phyloP scores from a whole-genome alignment of 1,284 basidiomycete genomes.

The Inonotus obliquus region DNA sequence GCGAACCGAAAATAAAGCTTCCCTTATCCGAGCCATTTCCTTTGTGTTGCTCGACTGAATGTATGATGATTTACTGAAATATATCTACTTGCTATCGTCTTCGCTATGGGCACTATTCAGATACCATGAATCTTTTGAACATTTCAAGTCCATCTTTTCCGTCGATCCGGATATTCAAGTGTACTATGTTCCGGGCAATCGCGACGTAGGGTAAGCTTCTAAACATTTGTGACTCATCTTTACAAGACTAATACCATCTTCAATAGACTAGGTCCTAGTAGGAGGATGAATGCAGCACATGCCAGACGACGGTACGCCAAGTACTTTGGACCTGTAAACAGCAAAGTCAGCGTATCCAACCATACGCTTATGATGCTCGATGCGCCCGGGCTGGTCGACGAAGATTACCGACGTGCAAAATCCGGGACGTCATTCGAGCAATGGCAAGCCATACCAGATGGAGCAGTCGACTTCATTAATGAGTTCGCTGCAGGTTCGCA shows the following conservation, averaged over 20 bases:
- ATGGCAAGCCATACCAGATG: slow-evolving; percentile 57
- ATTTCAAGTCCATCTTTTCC: slow-evolving; percentile 61
- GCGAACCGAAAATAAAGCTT: not conserved
- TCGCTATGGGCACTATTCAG: not conserved
- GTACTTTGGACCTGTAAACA: slow-evolving; percentile 64
- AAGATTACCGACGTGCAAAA: slow-evolving; percentile 67
- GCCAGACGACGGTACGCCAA: slow-evolving; percentile 59
- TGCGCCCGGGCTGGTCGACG: slow-evolving; percentile 69
- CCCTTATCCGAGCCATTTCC: not conserved
- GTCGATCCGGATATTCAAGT: slow-evolving; percentile 36
- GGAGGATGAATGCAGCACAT: slow-evolving; percentile 36
- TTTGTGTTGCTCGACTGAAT: not conserved
- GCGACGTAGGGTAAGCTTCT: slow-evolving; percentile 66
- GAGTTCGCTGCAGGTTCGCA: slow-evolving; percentile 44
- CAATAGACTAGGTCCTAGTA: not conserved
- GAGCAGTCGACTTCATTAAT: slow-evolving; percentile 71
- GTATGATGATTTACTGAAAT: not conserved
- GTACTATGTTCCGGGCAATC: slow-evolving; percentile 81
- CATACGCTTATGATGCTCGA: slow-evolving; percentile 75
- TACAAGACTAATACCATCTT: not conserved
- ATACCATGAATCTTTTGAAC: not conserved
- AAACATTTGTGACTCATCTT: slow-evolving; percentile 8
- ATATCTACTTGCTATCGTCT: not conserved
- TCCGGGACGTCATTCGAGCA: slow-evolving; percentile 45
- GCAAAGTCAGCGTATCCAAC: slow-evolving; percentile 50